Percentiles rank a stretch among this genome's conserved stretches.
Evolutionary conservation across 768 basidiomycete genomes (phyloP).

Genomic region (Lentinula guzmanii): DNA sequence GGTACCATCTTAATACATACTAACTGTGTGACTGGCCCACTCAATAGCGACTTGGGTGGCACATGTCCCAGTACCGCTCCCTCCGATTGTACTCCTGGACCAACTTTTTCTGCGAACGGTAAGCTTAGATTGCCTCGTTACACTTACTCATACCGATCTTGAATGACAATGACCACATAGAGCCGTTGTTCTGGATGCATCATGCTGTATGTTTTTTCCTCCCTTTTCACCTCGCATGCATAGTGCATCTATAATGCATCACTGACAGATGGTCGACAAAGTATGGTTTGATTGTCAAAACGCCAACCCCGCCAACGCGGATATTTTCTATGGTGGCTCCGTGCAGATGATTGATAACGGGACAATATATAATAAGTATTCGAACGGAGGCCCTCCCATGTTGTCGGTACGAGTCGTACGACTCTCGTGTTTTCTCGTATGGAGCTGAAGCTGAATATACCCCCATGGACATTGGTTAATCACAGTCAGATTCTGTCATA

Average conservation of each 20-base stretch:
- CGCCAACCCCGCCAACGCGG: conserved; percentile 15
- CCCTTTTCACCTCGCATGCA: neutral
- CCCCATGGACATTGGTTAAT: no score
- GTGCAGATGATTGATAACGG: conserved; percentile 18
- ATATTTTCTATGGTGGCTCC: conserved; percentile 24
- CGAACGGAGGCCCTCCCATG: conserved; percentile 17
- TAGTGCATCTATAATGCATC: neutral
- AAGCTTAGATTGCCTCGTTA: neutral
- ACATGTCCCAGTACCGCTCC: conserved; percentile 19
- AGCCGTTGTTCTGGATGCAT: conserved; percentile 28
- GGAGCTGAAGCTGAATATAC: no score
- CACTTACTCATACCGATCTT: neutral
- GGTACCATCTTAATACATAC: no score
- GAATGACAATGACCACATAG: conserved; percentile 8
- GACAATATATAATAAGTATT: conserved; percentile 15
- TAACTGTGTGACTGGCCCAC: no score
- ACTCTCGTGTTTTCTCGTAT: neutral
- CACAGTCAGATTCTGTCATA: conserved; percentile 19
- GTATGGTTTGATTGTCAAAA: conserved; percentile 30
- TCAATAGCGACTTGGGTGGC: conserved; percentile 20
- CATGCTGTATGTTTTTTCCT: conserved; percentile 19
- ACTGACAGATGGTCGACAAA: conserved; percentile 24
- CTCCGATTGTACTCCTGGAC: conserved; percentile 17
- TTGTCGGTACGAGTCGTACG: conserved; percentile 16
- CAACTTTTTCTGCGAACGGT: conserved; percentile 27